Conservation (phyloP, 2,329 filamentous ascomycete species). For the Colletotrichum navitas region DNA sequence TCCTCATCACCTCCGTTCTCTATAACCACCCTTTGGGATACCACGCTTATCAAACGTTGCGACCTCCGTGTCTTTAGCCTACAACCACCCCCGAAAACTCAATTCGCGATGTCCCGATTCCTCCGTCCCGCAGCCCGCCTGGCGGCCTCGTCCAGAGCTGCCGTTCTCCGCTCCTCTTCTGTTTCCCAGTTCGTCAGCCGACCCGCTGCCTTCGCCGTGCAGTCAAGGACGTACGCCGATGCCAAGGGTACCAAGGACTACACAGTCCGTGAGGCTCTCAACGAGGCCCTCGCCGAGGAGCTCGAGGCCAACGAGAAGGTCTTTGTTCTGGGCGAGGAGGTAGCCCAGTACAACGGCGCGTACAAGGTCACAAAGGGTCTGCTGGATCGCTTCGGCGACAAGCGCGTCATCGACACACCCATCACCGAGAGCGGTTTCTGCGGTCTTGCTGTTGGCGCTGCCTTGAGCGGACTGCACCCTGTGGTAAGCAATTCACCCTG, state of each 20-base stretch:
- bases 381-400: slow-evolving; percentile 95
- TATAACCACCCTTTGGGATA: slow-evolving; percentile 3
- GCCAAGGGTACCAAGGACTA: slow-evolving; percentile 83
- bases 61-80: slow-evolving; percentile 12
- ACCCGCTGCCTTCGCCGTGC: slow-evolving; percentile 55
- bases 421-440: slow-evolving; percentile 98
- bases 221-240: slow-evolving; percentile 69
- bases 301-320: slow-evolving; percentile 95
- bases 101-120: slow-evolving; percentile 61
- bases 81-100: slow-evolving; percentile 30
- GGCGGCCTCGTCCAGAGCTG: slow-evolving; percentile 58
- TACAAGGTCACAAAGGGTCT: slow-evolving; percentile 99
- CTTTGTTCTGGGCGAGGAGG: slow-evolving; percentile 96
- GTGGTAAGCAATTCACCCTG: slow-evolving; percentile 73
- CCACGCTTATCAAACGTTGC: slow-evolving; percentile 22
- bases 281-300: slow-evolving; percentile 98
- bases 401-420: slow-evolving; percentile 96
- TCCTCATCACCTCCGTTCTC: neutral
- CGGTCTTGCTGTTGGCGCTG: slow-evolving; percentile 94
- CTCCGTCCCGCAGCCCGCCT: slow-evolving; percentile 64
- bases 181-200: slow-evolving; percentile 53
- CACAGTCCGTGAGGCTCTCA: slow-evolving; percentile 96
- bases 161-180: slow-evolving; percentile 52
- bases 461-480: slow-evolving; percentile 92
- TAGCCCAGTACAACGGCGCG: slow-evolving; percentile 99